These are phyloP conservation scores for Peziza echinospora DNA, from an alignment of 495 filamentous ascomycete genomes.

Conservation along the genomic window DNA sequence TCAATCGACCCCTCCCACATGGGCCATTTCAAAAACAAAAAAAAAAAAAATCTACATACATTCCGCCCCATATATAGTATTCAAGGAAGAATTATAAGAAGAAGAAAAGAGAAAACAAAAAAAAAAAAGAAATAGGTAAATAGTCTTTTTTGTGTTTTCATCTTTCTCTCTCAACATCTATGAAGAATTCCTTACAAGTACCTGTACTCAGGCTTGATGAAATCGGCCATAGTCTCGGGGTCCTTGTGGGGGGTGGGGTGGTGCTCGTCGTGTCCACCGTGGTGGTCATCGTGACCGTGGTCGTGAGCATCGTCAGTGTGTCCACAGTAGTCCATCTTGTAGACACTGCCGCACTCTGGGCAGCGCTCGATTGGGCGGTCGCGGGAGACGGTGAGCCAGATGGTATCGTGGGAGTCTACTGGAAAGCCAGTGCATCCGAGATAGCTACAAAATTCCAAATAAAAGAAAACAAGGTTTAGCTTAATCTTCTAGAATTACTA, in stretches of 20 bases:
- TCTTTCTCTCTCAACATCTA: no score
- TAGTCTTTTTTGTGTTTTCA: no score
- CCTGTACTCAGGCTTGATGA: constrained; percentile 75
- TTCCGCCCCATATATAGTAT: no score
- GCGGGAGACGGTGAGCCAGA: constrained; percentile 78
- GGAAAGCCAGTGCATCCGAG: constrained; percentile 88
- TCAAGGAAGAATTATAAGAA: no score
- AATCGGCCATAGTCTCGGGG: constrained; percentile 86
- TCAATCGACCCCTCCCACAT: no score
- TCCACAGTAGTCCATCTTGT: constrained; percentile 93
- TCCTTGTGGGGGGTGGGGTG: constrained; percentile 41
- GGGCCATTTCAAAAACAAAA: no score
- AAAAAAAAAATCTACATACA: no score
- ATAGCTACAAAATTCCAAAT: constrained; percentile 28
- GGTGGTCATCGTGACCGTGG: constrained; percentile 28
- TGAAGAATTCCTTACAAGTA: constrained; percentile 23
- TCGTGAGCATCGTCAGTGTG: constrained; percentile 45
- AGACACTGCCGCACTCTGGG: constrained; percentile 81
- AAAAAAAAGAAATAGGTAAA: no score
- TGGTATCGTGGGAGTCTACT: constrained; percentile 70
- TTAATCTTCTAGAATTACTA: no score
- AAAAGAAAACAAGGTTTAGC: no score
- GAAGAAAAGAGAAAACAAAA: no score
- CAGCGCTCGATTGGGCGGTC: constrained; percentile 83
- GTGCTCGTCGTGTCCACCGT: constrained; percentile 12